phyloP scores from a whole-genome alignment of 768 basidiomycete species.

The Pisolithus sp. region DNA sequence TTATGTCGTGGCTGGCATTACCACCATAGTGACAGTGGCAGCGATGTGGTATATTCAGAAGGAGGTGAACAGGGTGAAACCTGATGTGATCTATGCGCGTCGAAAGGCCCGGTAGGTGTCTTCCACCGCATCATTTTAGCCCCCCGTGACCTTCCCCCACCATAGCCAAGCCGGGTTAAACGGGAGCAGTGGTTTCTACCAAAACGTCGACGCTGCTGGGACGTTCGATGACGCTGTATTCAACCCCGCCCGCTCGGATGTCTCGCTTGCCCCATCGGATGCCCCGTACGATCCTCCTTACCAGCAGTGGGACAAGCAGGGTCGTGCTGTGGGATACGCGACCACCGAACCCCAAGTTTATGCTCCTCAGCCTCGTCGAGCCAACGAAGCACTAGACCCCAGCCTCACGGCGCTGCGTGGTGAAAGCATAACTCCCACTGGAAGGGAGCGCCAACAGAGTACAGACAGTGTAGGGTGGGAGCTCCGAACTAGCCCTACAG shows the following conservation, averaged over 20 bases:
- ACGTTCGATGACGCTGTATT: slow-evolving; percentile 28
- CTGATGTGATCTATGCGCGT: slow-evolving; percentile 58
- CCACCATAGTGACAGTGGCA: slow-evolving; percentile 60
- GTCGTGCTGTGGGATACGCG: slow-evolving; percentile 44
- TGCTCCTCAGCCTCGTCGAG: slow-evolving; percentile 44
- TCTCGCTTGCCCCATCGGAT: slow-evolving; percentile 35
- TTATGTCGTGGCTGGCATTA: slow-evolving; percentile 59
- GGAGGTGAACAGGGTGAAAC: slow-evolving; percentile 65
- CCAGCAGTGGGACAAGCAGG: slow-evolving; percentile 49
- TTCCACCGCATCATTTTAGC: neutral
- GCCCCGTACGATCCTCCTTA: slow-evolving; percentile 26
- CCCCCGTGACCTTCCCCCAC: slow-evolving; percentile 3
- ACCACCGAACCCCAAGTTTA: slow-evolving; percentile 37
- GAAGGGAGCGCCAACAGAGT: slow-evolving; percentile 20
- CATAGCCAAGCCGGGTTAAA: slow-evolving; percentile 49
- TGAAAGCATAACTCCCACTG: slow-evolving; percentile 9
- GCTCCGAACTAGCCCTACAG: slow-evolving; percentile 19
- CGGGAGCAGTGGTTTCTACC: slow-evolving; percentile 24
- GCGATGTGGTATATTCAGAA: slow-evolving; percentile 83
- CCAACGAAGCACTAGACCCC: slow-evolving; percentile 11
- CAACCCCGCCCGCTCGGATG: slow-evolving; percentile 34
- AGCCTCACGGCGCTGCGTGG: slow-evolving; percentile 7
- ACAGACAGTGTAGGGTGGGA: slow-evolving; percentile 28
- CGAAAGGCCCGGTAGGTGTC: slow-evolving; percentile 59
- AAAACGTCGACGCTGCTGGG: slow-evolving; percentile 22